A percentile compares a stretch with the other conserved stretches of the same genome.
phyloP scores from a whole-genome alignment of 768 basidiomycete genomes.

The Albatrellus ellisii region DNA sequence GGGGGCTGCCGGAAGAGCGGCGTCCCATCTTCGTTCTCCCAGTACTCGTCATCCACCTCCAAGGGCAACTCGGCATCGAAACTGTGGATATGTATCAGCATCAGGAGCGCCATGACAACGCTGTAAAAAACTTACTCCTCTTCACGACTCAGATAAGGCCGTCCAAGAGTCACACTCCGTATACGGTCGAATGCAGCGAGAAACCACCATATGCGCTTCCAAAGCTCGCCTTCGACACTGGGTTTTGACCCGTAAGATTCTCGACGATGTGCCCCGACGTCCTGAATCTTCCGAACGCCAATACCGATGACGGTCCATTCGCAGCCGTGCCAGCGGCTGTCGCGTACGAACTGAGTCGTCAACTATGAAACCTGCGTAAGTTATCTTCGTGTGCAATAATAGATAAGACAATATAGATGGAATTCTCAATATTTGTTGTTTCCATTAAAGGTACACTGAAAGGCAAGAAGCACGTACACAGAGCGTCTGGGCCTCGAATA shows the following conservation, averaged over 20 bases:
- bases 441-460: conserved; percentile 8
- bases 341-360: conserved; percentile 32
- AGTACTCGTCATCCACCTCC: conserved; percentile 45
- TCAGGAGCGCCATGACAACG: not conserved
- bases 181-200: conserved; percentile 49
- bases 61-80: conserved; percentile 36
- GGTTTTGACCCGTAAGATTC: conserved; percentile 19
- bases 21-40: conserved; percentile 28
- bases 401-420: not conserved
- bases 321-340: conserved; percentile 27
- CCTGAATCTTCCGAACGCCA: conserved; percentile 40
- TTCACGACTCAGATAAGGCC: conserved; percentile 42
- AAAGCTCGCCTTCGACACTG: conserved; percentile 32
- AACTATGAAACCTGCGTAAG: conserved; percentile 23
- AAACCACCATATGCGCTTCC: conserved; percentile 40
- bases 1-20: conserved; percentile 34
- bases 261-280: conserved; percentile 35
- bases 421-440: not conserved
- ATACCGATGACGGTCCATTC: conserved; percentile 32
- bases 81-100: conserved; percentile 15
- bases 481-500: conserved; percentile 53
- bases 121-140: conserved; percentile 41
- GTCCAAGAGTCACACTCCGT: conserved; percentile 37
- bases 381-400: no score
- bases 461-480: conserved; percentile 23